These are phyloP conservation scores for Encephalitozoon hellem DNA, from an alignment of 371 early-diverging fungal species.

Conservation along the genomic window DNA sequence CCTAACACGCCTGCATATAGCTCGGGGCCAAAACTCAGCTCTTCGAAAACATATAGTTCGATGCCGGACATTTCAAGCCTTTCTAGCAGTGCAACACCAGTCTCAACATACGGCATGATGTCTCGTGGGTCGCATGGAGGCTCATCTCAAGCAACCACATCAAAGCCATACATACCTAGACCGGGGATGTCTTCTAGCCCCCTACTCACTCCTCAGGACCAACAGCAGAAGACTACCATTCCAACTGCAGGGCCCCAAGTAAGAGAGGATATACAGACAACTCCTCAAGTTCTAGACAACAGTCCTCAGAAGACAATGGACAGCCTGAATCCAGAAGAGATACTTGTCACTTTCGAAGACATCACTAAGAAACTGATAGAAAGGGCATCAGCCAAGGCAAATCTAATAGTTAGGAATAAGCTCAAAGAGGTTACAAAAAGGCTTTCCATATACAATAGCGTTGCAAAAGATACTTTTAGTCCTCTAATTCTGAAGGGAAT, in stretches of 20 bases:
- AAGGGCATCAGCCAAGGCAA: conserved; percentile 13
- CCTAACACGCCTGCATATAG: neutral
- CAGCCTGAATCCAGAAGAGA: neutral
- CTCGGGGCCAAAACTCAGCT: neutral
- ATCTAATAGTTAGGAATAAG: conserved; percentile 26
- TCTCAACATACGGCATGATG: neutral
- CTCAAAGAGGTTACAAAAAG: conserved; percentile 19
- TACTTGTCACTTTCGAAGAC: conserved; percentile 1
- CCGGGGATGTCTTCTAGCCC: conserved; percentile 1
- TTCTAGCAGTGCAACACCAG: neutral
- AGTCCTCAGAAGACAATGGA: neutral
- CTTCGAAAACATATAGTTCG: neutral
- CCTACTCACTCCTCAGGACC: neutral
- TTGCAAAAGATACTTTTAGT: neutral
- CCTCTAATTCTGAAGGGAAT: neutral
- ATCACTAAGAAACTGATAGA: neutral
- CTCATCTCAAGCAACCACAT: neutral
- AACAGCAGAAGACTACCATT: neutral
- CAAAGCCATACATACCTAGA: neutral
- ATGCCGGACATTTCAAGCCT: neutral
- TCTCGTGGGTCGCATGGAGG: neutral
- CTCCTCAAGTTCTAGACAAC: neutral
- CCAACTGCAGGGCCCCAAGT: neutral
- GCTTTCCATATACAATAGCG: neutral
- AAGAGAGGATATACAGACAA: neutral